phyloP scores from a whole-genome alignment of 208 protist species.

The Trypanosoma vivax region DNA sequence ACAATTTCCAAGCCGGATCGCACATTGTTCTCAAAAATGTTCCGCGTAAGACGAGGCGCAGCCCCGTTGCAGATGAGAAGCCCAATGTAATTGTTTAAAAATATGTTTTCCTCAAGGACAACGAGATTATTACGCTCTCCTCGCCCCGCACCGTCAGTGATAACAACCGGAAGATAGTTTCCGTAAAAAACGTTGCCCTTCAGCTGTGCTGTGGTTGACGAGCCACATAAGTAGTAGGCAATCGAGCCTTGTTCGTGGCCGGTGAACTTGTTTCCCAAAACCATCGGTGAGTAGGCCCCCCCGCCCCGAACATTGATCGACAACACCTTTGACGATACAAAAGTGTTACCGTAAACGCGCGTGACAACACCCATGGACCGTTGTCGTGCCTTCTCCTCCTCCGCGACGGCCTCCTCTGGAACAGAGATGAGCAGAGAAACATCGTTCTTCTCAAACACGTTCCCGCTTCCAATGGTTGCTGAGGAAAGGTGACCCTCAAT shows the following conservation, averaged over 20 bases:
- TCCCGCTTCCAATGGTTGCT: constrained; percentile 52
- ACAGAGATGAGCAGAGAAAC: constrained; percentile 27
- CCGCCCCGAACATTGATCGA: constrained; percentile 33
- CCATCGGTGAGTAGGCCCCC: constrained; percentile 20
- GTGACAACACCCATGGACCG: constrained; percentile 26
- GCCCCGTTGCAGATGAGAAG: constrained; percentile 56
- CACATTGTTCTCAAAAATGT: constrained; percentile 68
- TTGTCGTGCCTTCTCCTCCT: constrained; percentile 7
- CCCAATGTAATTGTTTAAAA: constrained; percentile 71
- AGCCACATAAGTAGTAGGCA: constrained; percentile 38
- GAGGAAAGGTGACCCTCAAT: constrained; percentile 67
- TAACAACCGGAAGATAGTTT: constrained; percentile 54
- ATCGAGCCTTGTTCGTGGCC: constrained; percentile 27
- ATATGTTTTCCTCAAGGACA: constrained; percentile 46
- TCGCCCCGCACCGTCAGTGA: constrained; percentile 13
- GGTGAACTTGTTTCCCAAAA: constrained; percentile 61
- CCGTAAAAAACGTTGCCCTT: constrained; percentile 51
- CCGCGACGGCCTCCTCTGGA: constrained; percentile 2
- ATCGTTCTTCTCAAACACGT: constrained; percentile 61
- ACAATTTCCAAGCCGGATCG: constrained; percentile 64
- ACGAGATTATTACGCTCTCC: neutral
- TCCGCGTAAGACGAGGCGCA: constrained; percentile 39
- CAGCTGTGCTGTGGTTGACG: constrained; percentile 19
- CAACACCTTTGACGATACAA: constrained; percentile 25
- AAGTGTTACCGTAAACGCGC: constrained; percentile 61